These are phyloP conservation scores for Scutellaria galericulata DNA, from an alignment of 257 asterid genomes.

Conservation along the genomic window DNA sequence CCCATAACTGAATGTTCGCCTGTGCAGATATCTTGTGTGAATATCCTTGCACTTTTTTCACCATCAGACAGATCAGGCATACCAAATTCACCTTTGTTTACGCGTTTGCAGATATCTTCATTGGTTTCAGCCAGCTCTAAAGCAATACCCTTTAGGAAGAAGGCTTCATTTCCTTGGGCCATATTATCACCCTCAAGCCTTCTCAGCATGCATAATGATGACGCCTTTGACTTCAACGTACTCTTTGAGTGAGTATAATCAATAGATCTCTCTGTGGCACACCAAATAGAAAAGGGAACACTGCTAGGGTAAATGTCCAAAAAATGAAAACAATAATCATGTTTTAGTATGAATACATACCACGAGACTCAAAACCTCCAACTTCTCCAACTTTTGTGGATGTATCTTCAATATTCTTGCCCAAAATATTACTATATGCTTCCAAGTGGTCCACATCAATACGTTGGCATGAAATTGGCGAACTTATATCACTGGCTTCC, in stretches of 20 bases:
- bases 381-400: constrained; percentile 28
- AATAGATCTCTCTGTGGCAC: constrained; percentile 28
- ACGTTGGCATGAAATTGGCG: background rate
- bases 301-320: constrained; percentile 1
- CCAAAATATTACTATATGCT: constrained; percentile 19
- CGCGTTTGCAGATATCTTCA: constrained; percentile 24
- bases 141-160: constrained; percentile 14
- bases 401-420: constrained; percentile 13
- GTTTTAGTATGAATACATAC: constrained; percentile 29
- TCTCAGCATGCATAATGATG: constrained; percentile 23
- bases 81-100: background rate
- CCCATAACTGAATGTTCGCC: too few species aligned
- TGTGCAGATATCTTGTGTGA: constrained; percentile 18
- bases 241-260: constrained; percentile 20
- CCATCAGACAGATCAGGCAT: constrained; percentile 30
- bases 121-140: constrained; percentile 35
- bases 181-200: constrained; percentile 24
- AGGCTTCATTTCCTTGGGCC: constrained; percentile 26
- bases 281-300: constrained; percentile 26
- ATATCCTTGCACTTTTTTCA: constrained; percentile 29
- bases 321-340: constrained; percentile 4
- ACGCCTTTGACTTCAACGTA: constrained; percentile 11
- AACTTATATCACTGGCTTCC: constrained; percentile 9
- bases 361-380: constrained; percentile 23
- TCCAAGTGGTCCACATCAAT: constrained; percentile 29